Evolutionary conservation across 2,329 filamentous ascomycete genomes (phyloP).

Genomic region (Cercospora sp.): DNA sequence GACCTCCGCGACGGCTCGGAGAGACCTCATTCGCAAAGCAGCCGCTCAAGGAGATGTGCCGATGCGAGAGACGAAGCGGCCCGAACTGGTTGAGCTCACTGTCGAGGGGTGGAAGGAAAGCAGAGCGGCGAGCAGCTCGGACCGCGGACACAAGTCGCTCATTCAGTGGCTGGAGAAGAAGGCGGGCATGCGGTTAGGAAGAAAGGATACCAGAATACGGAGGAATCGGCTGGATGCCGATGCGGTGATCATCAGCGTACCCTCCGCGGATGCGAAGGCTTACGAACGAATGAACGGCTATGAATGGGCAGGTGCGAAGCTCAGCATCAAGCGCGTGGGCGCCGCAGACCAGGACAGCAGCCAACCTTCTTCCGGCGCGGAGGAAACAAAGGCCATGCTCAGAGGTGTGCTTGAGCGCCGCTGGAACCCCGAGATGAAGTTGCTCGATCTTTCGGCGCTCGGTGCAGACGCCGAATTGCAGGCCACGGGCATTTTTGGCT

Average conservation of each 20-base stretch:
- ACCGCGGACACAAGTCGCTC: slow-evolving; percentile 41
- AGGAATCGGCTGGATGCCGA: slow-evolving; percentile 41
- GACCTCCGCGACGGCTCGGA: slow-evolving; percentile 30
- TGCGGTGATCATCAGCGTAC: slow-evolving; percentile 41
- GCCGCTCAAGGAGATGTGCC: slow-evolving; percentile 33
- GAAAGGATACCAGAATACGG: slow-evolving; percentile 40
- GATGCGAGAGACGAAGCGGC: slow-evolving; percentile 28
- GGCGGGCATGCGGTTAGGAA: slow-evolving; percentile 37
- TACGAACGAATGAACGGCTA: slow-evolving; percentile 45
- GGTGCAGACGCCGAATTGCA: slow-evolving; percentile 70
- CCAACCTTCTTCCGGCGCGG: slow-evolving; percentile 44
- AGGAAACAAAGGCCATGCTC: slow-evolving; percentile 63
- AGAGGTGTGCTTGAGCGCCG: slow-evolving; percentile 70
- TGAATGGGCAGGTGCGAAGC: slow-evolving; percentile 43
- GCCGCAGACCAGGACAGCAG: slow-evolving; percentile 21
- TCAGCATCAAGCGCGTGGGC: slow-evolving; percentile 39
- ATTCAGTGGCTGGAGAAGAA: slow-evolving; percentile 46
- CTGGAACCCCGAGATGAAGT: slow-evolving; percentile 69
- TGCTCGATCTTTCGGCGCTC: slow-evolving; percentile 80
- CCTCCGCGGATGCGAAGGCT: slow-evolving; percentile 38
- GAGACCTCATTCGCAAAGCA: slow-evolving; percentile 37
- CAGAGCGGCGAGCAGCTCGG: slow-evolving; percentile 38
- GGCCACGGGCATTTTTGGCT: slow-evolving; percentile 73
- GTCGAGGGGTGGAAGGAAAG: slow-evolving; percentile 46
- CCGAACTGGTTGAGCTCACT: slow-evolving; percentile 38